Evolutionary conservation across 2,329 filamentous ascomycete genomes (phyloP), one percentile per base, ranked within the genome.

Genomic region (Paraconiothyrium sp.): DNA sequence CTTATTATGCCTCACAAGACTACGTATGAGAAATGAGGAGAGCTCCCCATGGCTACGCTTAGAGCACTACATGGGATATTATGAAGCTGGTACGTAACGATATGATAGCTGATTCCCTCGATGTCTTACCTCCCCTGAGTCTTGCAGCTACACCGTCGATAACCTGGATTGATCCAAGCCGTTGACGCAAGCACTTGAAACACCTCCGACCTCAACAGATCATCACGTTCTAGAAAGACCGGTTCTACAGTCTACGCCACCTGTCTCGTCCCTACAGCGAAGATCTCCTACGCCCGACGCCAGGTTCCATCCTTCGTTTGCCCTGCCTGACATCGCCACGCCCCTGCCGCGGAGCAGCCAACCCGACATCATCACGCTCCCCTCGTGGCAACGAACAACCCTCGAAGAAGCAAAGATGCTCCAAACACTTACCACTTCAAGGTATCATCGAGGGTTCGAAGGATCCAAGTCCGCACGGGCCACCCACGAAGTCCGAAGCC

Each of bases 401-500:
- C 16, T 39, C 16, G 11, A 13, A 51, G 39, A 24, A 39, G n/a
- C 34, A 52, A 55, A 16, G 51, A 44, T 44, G 5, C 22, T 6
- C 35, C 22, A 41, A 54, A 32, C n/a, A 30, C 14, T 41, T 41
- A 41, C 34, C 50, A 11, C n/a, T 22, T 51, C 35, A 41, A 43
- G 50, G 10, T 6, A 11, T 27, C 11, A 13, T 43, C 10, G 22
- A 30, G 22, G 16, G 4, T 22, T 20, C 22, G n/a, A 55, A 44
- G 52, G 39, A 55, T 55, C 8, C 35, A 41, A 32, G 2, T 1
- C 3, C 37, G 52, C 52, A 55, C 52, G 39, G 34, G 11, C 39
- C 39, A 46, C 39, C 39, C 39, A 44, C 52, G 52, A 55, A 55
- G 52, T 55, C 52, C 52, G 52, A 34, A 34, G 39, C 39, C 52